Percentiles rank a stretch among this genome's conserved stretches.
These are phyloP conservation scores for Cryphonectria nitschkei DNA, from an alignment of 2,329 filamentous ascomycete species.

Conservation along the genomic window DNA sequence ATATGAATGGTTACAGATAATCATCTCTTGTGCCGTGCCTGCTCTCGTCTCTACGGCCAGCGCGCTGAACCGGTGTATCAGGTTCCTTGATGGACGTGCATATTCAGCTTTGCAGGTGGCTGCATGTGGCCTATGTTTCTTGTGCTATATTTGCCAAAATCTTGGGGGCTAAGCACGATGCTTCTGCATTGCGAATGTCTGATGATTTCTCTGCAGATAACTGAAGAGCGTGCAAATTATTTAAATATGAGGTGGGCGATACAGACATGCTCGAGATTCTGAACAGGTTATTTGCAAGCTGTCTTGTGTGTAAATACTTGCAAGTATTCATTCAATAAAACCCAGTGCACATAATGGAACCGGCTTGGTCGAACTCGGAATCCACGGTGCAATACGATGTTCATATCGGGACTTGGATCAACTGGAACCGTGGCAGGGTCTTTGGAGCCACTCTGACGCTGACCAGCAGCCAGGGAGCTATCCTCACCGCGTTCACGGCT, in stretches of 20 bases:
- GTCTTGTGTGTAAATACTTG: background rate
- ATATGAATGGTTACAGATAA: no score
- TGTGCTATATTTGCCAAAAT: no score
- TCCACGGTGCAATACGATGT: background rate
- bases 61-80: no score
- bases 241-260: background rate
- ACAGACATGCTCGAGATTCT: background rate
- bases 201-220: no score
- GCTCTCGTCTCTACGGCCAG: no score
- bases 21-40: no score
- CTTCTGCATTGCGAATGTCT: no score
- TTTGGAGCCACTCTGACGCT: conserved; percentile 16
- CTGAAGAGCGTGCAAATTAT: background rate
- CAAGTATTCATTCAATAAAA: background rate
- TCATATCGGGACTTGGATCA: conserved; percentile 2
- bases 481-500: conserved; percentile 2
- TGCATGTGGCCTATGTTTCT: no score
- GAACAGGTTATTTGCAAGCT: background rate
- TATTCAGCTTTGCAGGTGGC: no score
- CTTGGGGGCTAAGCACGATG: no score
- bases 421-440: background rate
- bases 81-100: no score
- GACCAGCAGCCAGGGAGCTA: background rate
- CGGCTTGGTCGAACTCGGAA: background rate
- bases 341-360: background rate